Percentiles rank a stretch among this genome's conserved stretches.
phyloP scores from a whole-genome alignment of 768 basidiomycete genomes.

The Tylopilus plumbeoviolaceoides region DNA sequence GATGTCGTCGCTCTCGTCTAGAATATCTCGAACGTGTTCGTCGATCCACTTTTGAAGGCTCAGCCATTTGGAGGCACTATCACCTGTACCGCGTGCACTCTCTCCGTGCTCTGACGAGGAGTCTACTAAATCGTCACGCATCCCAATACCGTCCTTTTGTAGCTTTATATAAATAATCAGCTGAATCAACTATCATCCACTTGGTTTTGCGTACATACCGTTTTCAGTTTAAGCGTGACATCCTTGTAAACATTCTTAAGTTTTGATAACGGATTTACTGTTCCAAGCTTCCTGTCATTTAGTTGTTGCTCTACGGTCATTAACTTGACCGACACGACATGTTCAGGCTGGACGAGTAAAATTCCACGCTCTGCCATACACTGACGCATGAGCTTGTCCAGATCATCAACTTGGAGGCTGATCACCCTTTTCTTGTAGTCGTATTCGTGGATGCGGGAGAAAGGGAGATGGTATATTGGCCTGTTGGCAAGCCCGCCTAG shows the following conservation, averaged over 20 bases:
- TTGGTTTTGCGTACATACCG: too few relatives aligned
- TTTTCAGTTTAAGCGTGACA: background rate
- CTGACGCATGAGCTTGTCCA: slow-evolving; percentile 30
- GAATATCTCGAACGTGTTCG: background rate
- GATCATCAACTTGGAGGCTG: slow-evolving; percentile 10
- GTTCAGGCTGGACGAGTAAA: slow-evolving; percentile 47
- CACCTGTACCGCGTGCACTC: background rate
- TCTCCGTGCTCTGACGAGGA: too few relatives aligned
- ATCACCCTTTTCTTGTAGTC: background rate
- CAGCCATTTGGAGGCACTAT: background rate
- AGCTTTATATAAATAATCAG: too few relatives aligned
- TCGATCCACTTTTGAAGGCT: slow-evolving; percentile 19
- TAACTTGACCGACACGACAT: slow-evolving; percentile 46
- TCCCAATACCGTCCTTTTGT: too few relatives aligned
- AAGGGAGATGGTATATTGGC: slow-evolving; percentile 41
- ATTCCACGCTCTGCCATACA: slow-evolving; percentile 27
- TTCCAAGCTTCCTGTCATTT: background rate
- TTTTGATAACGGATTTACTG: background rate
- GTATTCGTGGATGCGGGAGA: slow-evolving; percentile 33
- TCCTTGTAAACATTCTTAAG: background rate
- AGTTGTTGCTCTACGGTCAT: slow-evolving; percentile 17
- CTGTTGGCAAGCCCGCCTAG: slow-evolving; percentile 28
- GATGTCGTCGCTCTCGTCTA: slow-evolving; percentile 16
- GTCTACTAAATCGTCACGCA: too few relatives aligned
- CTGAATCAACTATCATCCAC: too few relatives aligned